Conservation (phyloP, 2,329 filamentous ascomycete species). For the Venturia nashicola region DNA sequence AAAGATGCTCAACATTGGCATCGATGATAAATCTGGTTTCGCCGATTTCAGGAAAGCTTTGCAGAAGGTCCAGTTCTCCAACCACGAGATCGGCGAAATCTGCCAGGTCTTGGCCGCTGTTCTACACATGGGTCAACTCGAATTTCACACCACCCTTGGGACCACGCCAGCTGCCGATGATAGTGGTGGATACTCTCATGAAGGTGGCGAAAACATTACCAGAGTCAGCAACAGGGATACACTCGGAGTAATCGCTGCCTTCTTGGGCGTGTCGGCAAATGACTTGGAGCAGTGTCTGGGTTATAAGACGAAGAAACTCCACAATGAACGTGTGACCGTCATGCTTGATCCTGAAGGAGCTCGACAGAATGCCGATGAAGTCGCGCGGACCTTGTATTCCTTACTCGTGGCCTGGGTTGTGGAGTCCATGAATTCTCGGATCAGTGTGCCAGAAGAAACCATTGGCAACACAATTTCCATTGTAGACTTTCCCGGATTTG, state of each 20-base stretch:
- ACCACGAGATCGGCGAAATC: slow-evolving; percentile 88
- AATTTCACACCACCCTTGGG: slow-evolving; percentile 72
- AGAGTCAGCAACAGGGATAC: slow-evolving; percentile 90
- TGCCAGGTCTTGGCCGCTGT: slow-evolving; percentile 91
- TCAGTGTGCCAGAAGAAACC: slow-evolving; percentile 76
- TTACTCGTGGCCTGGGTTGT: slow-evolving; percentile 89
- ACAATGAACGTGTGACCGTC: slow-evolving; percentile 93
- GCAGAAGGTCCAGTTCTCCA: slow-evolving; percentile 84
- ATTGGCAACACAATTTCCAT: slow-evolving; percentile 91
- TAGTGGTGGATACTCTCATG: slow-evolving; percentile 90
- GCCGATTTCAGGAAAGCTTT: slow-evolving; percentile 95
- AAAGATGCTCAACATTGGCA: slow-evolving; percentile 90
- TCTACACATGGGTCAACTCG: slow-evolving; percentile 93
- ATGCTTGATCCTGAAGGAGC: slow-evolving; percentile 92
- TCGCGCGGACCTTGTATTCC: slow-evolving; percentile 86
- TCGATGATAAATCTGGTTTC: slow-evolving; percentile 92
- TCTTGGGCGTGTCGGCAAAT: slow-evolving; percentile 69
- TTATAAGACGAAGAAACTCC: slow-evolving; percentile 94
- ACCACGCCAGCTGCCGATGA: slow-evolving; percentile 76
- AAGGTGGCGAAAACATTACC: slow-evolving; percentile 77
- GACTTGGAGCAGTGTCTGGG: slow-evolving; percentile 82
- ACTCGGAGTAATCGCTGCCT: slow-evolving; percentile 77
- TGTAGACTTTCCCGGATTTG: slow-evolving; percentile 92
- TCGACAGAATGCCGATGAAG: slow-evolving; percentile 81
- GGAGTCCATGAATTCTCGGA: slow-evolving; percentile 79